Conservation (phyloP, 495 filamentous ascomycete genomes). For the Staphylotrichum tortipilum region DNA sequence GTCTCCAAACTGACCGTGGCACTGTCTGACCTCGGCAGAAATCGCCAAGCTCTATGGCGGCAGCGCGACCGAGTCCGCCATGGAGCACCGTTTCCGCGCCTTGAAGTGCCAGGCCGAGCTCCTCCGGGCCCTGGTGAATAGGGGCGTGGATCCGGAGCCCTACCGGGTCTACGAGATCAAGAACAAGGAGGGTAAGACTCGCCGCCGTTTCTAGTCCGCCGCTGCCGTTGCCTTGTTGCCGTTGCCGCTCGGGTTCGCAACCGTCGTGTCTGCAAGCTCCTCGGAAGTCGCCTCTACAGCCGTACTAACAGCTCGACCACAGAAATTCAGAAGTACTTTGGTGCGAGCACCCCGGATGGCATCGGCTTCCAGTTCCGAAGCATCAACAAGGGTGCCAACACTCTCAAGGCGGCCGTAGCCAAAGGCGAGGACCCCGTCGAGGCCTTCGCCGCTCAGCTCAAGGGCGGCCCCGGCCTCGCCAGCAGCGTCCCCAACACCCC, state of each 20-base stretch:
- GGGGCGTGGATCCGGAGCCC: slow-evolving; percentile 22
- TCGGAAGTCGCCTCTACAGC: background rate
- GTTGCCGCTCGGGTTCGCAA: background rate
- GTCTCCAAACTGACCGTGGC: slow-evolving; percentile 5
- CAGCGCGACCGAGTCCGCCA: slow-evolving; percentile 25
- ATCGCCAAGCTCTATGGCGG: slow-evolving; percentile 26
- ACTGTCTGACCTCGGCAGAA: slow-evolving; percentile 15
- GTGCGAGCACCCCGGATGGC: slow-evolving; percentile 34
- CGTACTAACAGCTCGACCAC: background rate
- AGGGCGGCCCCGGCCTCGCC: background rate
- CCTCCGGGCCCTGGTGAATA: slow-evolving; percentile 44
- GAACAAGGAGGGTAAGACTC: slow-evolving; percentile 10
- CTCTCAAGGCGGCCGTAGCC: slow-evolving; percentile 28
- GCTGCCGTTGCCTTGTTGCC: background rate
- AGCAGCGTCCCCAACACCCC: background rate
- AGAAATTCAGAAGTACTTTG: slow-evolving; percentile 39
- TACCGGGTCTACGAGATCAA: background rate
- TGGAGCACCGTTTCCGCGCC: slow-evolving; percentile 40
- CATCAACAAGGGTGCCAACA: slow-evolving; percentile 33
- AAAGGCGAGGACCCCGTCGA: slow-evolving; percentile 21
- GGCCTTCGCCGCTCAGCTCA: slow-evolving; percentile 3
- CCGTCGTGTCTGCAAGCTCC: background rate
- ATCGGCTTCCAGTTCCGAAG: slow-evolving; percentile 41
- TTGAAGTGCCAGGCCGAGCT: slow-evolving; percentile 28
- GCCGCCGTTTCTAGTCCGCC: background rate